These are phyloP conservation scores for Talaromyces wortmannii DNA, from an alignment of 495 filamentous ascomycete species.

Conservation along the genomic window DNA sequence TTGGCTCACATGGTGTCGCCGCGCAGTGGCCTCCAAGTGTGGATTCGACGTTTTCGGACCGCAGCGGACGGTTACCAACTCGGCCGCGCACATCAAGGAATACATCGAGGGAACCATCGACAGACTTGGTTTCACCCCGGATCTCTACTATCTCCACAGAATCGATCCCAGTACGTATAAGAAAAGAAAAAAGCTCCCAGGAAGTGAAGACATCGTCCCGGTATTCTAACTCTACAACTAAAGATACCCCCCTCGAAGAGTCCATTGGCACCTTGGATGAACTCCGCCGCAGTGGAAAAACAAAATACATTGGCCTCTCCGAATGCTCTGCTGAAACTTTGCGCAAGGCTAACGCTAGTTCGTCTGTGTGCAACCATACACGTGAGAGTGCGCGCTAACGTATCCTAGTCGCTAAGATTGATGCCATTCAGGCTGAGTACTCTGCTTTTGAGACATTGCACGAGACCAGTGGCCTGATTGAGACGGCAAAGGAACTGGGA, in stretches of 20 bases:
- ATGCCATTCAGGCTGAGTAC: conserved; percentile 45
- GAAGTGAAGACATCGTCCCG: too few relatives aligned
- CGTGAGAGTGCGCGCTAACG: conserved; percentile 5
- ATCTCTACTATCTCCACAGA: conserved; percentile 35
- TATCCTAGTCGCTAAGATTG: conserved; percentile 37
- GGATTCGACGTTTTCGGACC: conserved; percentile 29
- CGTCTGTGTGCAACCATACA: background rate
- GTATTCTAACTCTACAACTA: too few relatives aligned
- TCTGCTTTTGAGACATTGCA: conserved; percentile 44
- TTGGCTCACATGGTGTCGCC: too few relatives aligned
- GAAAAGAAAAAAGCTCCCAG: too few relatives aligned
- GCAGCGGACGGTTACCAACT: conserved; percentile 33
- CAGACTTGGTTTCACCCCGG: conserved; percentile 40
- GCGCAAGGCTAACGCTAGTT: conserved; percentile 37
- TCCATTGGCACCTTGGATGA: conserved; percentile 39
- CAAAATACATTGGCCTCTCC: conserved; percentile 39
- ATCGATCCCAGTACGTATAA: conserved; percentile 35
- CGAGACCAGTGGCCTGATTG: conserved; percentile 32
- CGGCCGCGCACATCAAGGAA: conserved; percentile 39
- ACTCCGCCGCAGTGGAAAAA: conserved; percentile 37
- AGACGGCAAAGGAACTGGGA: conserved; percentile 30
- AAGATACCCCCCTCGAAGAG: conserved; percentile 41
- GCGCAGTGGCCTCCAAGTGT: conserved; percentile 42
- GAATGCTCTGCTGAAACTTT: conserved; percentile 38
- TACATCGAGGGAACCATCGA: conserved; percentile 48